These are phyloP conservation scores for Celoporthe dispersa DNA, from an alignment of 2,329 filamentous ascomycete species.

Conservation along the genomic window DNA sequence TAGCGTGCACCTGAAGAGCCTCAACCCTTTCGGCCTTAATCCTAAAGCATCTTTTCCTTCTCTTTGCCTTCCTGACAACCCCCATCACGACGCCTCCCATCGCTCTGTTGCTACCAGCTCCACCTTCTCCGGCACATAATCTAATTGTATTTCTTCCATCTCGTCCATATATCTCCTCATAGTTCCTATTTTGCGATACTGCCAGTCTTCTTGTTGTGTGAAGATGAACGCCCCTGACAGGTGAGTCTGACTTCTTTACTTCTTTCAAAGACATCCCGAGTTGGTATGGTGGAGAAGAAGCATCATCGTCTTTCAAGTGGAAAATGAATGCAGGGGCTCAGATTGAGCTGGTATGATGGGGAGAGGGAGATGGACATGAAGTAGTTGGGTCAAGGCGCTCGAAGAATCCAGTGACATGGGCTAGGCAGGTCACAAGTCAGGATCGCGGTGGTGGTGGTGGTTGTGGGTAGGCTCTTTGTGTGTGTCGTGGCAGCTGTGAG, in stretches of 20 bases:
- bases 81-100: not conserved
- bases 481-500: not conserved
- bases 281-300: not conserved
- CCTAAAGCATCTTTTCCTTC: not conserved
- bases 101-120: not conserved
- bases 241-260: conserved; percentile 43
- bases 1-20: conserved; percentile 22
- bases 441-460: too few relatives aligned
- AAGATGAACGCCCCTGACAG: conserved; percentile 63
- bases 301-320: not conserved
- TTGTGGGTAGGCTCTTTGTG: too few relatives aligned
- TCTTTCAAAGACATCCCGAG: conserved; percentile 9
- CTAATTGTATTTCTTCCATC: not conserved
- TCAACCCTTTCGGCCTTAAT: conserved; percentile 2
- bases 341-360: not conserved
- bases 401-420: not conserved
- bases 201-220: conserved; percentile 19
- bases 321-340: not conserved
- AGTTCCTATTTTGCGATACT: not conserved
- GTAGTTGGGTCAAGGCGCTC: not conserved
- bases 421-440: not conserved
- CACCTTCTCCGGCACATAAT: conserved; percentile 1
- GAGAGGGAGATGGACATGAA: not conserved
- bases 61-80: not conserved
- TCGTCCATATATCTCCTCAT: not conserved